These are phyloP conservation scores for Tulasnella sp. DNA, from an alignment of 768 basidiomycete genomes.

Conservation along the genomic window DNA sequence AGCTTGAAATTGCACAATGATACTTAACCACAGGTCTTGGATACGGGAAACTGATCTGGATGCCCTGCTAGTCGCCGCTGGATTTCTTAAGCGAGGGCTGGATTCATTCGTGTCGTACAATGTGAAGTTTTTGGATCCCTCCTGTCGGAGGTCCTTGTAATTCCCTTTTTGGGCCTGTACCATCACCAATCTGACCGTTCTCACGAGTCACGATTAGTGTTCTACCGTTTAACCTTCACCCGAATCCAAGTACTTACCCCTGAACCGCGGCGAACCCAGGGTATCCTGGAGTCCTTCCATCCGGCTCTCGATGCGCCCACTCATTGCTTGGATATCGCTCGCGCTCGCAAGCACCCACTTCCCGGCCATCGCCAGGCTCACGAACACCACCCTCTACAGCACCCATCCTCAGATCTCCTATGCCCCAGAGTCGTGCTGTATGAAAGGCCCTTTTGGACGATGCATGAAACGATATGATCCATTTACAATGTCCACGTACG, in stretches of 20 bases:
- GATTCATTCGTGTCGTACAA: too few relatives aligned
- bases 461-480: constrained; percentile 5
- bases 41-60: too few relatives aligned
- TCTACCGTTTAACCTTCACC: neutral
- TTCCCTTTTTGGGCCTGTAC: neutral
- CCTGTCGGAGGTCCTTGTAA: neutral
- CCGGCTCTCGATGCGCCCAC: neutral
- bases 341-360: neutral
- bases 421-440: neutral
- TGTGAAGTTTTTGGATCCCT: too few relatives aligned
- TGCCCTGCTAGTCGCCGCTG: too few relatives aligned
- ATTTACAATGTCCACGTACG: neutral
- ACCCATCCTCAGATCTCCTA: neutral
- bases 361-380: neutral
- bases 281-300: neutral
- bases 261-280: neutral
- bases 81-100: too few relatives aligned
- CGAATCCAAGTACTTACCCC: neutral
- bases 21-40: too few relatives aligned
- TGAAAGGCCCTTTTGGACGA: neutral
- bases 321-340: neutral
- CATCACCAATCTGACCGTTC: neutral
- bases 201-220: neutral
- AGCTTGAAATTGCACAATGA: too few relatives aligned
- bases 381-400: constrained; percentile 3